These are phyloP conservation scores for Acanthamoeba comandoni DNA, from an alignment of 208 protist genomes.

Conservation along the genomic window DNA sequence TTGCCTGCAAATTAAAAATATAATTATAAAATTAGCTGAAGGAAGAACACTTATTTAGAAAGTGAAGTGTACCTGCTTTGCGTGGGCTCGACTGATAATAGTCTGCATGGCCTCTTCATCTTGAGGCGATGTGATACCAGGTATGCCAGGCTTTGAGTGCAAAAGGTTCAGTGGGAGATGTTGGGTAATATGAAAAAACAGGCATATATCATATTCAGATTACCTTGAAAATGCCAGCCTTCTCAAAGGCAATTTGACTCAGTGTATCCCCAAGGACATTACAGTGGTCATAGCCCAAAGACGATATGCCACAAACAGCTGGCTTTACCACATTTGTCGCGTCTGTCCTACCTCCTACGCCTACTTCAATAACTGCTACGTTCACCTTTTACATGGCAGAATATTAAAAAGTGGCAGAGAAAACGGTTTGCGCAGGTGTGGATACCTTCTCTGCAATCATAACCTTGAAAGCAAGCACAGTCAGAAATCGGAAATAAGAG, in stretches of 20 bases:
- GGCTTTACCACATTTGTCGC: conserved; percentile 93
- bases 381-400: conserved; percentile 85
- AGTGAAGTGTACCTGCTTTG: conserved; percentile 21
- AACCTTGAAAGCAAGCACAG: conserved; percentile 79
- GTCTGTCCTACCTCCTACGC: conserved; percentile 94
- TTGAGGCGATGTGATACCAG: conserved; percentile 34
- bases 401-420: conserved; percentile 49
- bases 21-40: neutral
- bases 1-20: neutral
- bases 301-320: conserved; percentile 92
- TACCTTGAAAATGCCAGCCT: conserved; percentile 94
- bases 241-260: conserved; percentile 93
- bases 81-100: neutral
- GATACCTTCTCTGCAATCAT: conserved; percentile 77
- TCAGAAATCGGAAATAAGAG: conserved; percentile 85
- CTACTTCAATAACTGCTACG: conserved; percentile 93
- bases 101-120: conserved; percentile 60
- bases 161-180: neutral
- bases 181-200: neutral
- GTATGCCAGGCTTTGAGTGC: neutral
- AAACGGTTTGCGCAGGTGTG: neutral
- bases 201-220: neutral
- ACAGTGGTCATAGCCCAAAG: conserved; percentile 94
- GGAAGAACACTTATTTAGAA: neutral
- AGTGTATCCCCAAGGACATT: conserved; percentile 94